Evolutionary conservation across 257 asterid species (phyloP).

Genomic region (Petunia axillaris): DNA sequence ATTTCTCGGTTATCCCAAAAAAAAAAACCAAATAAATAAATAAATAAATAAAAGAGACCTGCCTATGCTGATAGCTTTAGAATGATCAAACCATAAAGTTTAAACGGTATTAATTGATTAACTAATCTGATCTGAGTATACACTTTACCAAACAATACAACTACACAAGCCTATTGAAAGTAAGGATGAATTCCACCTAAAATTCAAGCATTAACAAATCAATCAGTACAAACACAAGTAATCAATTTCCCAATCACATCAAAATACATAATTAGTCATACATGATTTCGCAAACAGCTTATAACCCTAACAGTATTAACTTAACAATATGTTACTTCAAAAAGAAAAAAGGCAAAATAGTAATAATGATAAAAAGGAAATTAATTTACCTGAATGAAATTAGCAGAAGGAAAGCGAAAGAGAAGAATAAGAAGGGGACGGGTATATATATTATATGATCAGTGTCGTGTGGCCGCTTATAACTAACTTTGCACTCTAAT

Average conservation of each 20-base stretch:
- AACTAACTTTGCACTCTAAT: neutral
- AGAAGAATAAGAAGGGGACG: neutral
- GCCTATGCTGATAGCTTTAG: neutral
- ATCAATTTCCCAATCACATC: neutral
- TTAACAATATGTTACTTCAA: neutral
- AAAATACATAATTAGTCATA: neutral
- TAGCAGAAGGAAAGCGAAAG: slow-evolving; percentile 23
- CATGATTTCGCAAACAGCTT: neutral
- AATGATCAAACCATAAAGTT: slow-evolving; percentile 2
- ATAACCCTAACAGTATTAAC: neutral
- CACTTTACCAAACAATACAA: neutral
- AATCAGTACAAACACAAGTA: neutral
- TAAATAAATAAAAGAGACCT: neutral
- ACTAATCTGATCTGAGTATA: slow-evolving; percentile 6
- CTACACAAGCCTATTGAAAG: neutral
- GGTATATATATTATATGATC: neutral
- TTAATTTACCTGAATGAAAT: slow-evolving; percentile 31
- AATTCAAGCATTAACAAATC: neutral
- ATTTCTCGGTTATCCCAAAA: too few species aligned
- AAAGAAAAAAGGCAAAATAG: neutral
- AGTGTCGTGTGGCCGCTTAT: slow-evolving; percentile 44
- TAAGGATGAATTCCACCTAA: neutral
- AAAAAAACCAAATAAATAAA: too few species aligned
- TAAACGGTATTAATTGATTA: neutral
- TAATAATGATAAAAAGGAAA: neutral